Evolutionary conservation across 2,329 filamentous ascomycete species (phyloP).

Genomic region (Microdochium paspali): DNA sequence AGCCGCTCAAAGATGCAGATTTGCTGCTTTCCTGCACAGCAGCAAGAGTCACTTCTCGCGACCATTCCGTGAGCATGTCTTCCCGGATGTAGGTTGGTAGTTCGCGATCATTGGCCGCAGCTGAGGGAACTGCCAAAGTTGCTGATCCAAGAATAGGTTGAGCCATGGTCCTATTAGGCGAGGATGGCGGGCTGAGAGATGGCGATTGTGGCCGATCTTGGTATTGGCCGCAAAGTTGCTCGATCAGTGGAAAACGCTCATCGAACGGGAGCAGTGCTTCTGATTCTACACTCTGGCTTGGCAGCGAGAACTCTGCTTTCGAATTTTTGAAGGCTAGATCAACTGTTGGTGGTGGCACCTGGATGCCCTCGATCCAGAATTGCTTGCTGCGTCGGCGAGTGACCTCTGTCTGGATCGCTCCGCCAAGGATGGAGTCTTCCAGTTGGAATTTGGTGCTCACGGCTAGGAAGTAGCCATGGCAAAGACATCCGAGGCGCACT

Average conservation of each 20-base stretch:
- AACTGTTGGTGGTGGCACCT: conserved; percentile 57
- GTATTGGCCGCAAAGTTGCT: conserved; percentile 66
- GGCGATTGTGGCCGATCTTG: conserved; percentile 52
- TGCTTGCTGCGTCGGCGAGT: conserved; percentile 60
- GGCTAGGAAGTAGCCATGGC: conserved; percentile 83
- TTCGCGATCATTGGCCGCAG: conserved; percentile 33
- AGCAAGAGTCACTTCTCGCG: conserved; percentile 61
- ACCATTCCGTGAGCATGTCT: conserved; percentile 73
- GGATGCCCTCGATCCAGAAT: conserved; percentile 71
- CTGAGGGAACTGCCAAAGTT: conserved; percentile 27
- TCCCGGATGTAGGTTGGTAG: conserved; percentile 61
- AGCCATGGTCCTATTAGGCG: conserved; percentile 55
- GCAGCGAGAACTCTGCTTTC: conserved; percentile 33
- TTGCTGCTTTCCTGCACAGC: conserved; percentile 60
- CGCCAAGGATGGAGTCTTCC: conserved; percentile 58
- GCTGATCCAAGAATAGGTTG: conserved; percentile 48
- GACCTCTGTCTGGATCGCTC: conserved; percentile 68
- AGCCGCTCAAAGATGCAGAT: conserved; percentile 67
- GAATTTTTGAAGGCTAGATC: conserved; percentile 46
- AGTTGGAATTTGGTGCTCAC: conserved; percentile 71
- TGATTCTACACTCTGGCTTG: conserved; percentile 44
- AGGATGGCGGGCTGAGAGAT: conserved; percentile 58
- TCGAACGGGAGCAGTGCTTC: conserved; percentile 68
- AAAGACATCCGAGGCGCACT: conserved; percentile 71
- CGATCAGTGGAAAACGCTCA: conserved; percentile 60